A percentile compares a stretch with the other conserved stretches of the same genome.
These are phyloP conservation scores for Penicillium expansum DNA, from an alignment of 2,329 filamentous ascomycete species.

Conservation along the genomic window DNA sequence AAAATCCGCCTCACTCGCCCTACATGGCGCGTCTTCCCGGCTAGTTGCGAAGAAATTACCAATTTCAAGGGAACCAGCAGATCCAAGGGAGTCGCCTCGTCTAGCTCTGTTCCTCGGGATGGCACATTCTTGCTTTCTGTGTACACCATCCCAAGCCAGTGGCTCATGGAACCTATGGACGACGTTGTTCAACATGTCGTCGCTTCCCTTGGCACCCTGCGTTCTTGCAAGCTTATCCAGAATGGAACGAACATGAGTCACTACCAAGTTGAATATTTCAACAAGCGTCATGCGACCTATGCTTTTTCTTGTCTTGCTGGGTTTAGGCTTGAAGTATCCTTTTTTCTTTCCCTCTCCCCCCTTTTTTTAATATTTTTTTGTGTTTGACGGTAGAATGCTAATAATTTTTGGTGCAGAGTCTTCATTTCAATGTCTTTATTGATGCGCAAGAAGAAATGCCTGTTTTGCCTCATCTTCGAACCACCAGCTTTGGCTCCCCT, in stretches of 20 bases:
- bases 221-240: neutral
- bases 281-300: neutral
- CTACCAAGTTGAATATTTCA: conserved; percentile 1
- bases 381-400: neutral
- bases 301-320: neutral
- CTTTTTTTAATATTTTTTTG: too few relatives aligned
- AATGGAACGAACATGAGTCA: neutral
- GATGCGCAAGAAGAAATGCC: neutral
- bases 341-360: neutral
- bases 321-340: neutral
- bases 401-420: neutral
- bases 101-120: neutral
- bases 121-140: neutral
- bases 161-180: neutral
- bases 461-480: neutral
- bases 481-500: neutral
- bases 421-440: neutral
- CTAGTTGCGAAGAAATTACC: neutral
- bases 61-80: neutral
- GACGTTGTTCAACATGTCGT: neutral
- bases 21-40: neutral
- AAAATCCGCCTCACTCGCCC: neutral
- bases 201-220: neutral
- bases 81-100: neutral
- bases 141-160: neutral